phyloP scores from a whole-genome alignment of 108 stramenopile species.

The Skeletonema potamos region DNA sequence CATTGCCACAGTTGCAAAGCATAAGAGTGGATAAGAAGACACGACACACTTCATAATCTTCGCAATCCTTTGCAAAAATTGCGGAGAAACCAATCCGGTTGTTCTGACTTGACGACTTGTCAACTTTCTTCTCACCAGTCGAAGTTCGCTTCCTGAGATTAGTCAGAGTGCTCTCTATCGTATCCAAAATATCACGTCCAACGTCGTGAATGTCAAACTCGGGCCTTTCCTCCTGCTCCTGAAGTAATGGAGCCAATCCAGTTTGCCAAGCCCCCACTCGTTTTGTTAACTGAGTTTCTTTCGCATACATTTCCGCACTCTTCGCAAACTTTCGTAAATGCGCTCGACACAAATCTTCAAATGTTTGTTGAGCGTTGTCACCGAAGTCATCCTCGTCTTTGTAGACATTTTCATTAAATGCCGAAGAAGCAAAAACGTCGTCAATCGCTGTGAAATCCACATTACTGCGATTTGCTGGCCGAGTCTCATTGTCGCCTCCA shows the following conservation, averaged over 20 bases:
- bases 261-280: conserved; percentile 90
- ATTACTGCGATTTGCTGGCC: conserved; percentile 31
- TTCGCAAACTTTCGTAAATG: conserved; percentile 88
- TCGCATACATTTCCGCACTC: conserved; percentile 90
- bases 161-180: conserved; percentile 25
- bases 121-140: conserved; percentile 37
- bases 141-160: conserved; percentile 21
- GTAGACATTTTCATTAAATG: conserved; percentile 31
- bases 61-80: conserved; percentile 23
- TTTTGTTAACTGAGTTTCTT: conserved; percentile 85
- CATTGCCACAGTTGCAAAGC: conserved; percentile 92
- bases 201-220: conserved; percentile 92
- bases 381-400: conserved; percentile 49
- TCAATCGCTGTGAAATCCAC: conserved; percentile 45
- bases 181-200: conserved; percentile 64
- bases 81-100: conserved; percentile 19
- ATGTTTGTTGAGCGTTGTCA: conserved; percentile 60
- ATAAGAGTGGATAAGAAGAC: conserved; percentile 93
- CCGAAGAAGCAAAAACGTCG: conserved; percentile 44
- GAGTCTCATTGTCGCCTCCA: conserved; percentile 10
- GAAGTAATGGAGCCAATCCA: conserved; percentile 84
- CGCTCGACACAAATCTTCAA: conserved; percentile 91
- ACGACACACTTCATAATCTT: conserved; percentile 92
- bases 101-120: conserved; percentile 28
- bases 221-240: conserved; percentile 80